Conservation (phyloP, 2,329 filamentous ascomycete species). For the Biscogniauxia marginata region DNA sequence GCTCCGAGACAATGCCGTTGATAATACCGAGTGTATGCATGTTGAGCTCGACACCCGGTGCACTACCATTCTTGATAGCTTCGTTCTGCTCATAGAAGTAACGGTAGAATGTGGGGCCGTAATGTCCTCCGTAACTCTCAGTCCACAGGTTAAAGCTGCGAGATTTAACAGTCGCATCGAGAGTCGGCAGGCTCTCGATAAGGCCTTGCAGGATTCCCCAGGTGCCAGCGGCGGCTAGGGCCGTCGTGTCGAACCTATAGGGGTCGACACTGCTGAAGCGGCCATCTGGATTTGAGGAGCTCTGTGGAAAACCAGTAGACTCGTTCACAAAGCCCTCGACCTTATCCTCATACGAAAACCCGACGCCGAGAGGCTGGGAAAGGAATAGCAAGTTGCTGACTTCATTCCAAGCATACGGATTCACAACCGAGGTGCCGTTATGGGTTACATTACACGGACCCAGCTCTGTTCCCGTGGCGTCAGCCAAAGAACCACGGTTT, state of each 20-base stretch:
- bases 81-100: constrained; percentile 59
- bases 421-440: constrained; percentile 25
- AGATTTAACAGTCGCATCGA: constrained; percentile 48
- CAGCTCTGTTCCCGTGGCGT: constrained; percentile 20
- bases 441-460: constrained; percentile 29
- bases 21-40: constrained; percentile 55
- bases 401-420: constrained; percentile 24
- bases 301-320: constrained; percentile 24
- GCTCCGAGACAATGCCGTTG: constrained; percentile 56
- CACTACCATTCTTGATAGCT: constrained; percentile 48
- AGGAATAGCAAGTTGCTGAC: constrained; percentile 31
- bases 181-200: constrained; percentile 24
- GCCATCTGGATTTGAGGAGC: constrained; percentile 28
- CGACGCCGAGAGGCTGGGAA: constrained; percentile 30
- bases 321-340: constrained; percentile 27
- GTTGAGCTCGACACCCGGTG: constrained; percentile 48
- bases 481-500: neutral
- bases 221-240: constrained; percentile 27
- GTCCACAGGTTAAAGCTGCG: constrained; percentile 60
- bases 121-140: constrained; percentile 49
- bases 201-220: constrained; percentile 33
- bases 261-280: constrained; percentile 29
- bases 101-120: constrained; percentile 46
- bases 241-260: constrained; percentile 28
- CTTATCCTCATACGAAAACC: constrained; percentile 29